A percentile compares a stretch with the other conserved stretches of the same genome.
phyloP scores from a whole-genome alignment of 2,329 filamentous ascomycete species.

The Pseudocercospora pini-densiflorae region DNA sequence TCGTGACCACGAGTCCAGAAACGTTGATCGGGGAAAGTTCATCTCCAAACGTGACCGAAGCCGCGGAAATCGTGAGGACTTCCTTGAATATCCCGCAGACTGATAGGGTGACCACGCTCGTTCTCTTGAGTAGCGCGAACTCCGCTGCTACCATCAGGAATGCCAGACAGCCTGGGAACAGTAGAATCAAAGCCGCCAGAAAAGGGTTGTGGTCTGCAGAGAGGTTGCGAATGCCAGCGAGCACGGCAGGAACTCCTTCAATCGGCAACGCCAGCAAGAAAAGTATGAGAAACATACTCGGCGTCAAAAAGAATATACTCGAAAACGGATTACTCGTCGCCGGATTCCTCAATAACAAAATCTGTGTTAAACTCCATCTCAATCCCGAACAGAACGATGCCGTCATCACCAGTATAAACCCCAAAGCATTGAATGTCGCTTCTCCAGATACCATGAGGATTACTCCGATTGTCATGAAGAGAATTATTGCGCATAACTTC shows the following conservation, averaged over 20 bases:
- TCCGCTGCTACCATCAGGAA: conserved; percentile 98
- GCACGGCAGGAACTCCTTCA: conserved; percentile 74
- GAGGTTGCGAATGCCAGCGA: conserved; percentile 68
- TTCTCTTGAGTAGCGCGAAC: conserved; percentile 92
- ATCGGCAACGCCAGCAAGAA: conserved; percentile 81
- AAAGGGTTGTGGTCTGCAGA: conserved; percentile 69
- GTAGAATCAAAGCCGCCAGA: conserved; percentile 71
- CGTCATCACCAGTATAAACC: conserved; percentile 90
- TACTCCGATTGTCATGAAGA: conserved; percentile 88
- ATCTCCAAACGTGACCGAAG: conserved; percentile 87
- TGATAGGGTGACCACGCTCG: conserved; percentile 91
- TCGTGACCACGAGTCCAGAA: conserved; percentile 80
- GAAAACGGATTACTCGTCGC: conserved; percentile 96
- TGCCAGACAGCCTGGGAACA: conserved; percentile 89
- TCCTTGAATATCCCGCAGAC: conserved; percentile 99
- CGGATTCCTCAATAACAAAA: conserved; percentile 88
- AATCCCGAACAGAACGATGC: conserved; percentile 96
- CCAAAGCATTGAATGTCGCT: conserved; percentile 81
- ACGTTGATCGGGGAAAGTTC: conserved; percentile 85
- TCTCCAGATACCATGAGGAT: conserved; percentile 99
- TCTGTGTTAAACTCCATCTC: conserved; percentile 98
- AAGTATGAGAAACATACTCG: conserved; percentile 90
- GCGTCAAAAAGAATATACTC: conserved; percentile 96
- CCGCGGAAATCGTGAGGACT: conserved; percentile 91
- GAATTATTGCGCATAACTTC: conserved; percentile 84